A percentile compares a stretch with the other conserved stretches of the same genome.
These are phyloP conservation scores for Arthrobotrys conoides DNA, from an alignment of 2,329 filamentous ascomycete species.

Conservation along the genomic window DNA sequence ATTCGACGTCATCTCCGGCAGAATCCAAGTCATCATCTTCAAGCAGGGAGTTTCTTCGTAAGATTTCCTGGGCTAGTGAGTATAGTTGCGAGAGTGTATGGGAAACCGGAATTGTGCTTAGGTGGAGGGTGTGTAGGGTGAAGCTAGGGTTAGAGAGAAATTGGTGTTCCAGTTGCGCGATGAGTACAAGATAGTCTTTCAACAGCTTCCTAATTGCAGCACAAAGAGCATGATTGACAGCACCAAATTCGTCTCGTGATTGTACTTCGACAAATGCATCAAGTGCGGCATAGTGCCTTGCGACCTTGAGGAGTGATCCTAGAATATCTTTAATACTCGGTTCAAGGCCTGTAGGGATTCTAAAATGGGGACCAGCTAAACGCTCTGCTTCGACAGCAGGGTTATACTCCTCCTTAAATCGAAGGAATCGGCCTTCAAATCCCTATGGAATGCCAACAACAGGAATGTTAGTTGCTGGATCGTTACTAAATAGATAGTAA, in stretches of 20 bases:
- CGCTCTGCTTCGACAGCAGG: conserved; percentile 88
- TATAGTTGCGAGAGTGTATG: conserved; percentile 95
- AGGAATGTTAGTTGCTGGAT: not conserved
- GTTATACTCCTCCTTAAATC: conserved; percentile 85
- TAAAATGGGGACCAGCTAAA: conserved; percentile 84
- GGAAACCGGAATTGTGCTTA: conserved; percentile 89
- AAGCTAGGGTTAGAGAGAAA: conserved; percentile 89
- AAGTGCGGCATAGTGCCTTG: conserved; percentile 90
- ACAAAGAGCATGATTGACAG: conserved; percentile 94
- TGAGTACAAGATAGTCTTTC: conserved; percentile 92
- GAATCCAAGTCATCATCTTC: conserved; percentile 81
- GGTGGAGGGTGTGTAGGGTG: conserved; percentile 91
- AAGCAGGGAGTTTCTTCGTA: conserved; percentile 88
- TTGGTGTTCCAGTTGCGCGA: conserved; percentile 94
- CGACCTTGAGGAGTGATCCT: conserved; percentile 90
- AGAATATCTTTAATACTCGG: conserved; percentile 91
- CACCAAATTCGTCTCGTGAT: conserved; percentile 90
- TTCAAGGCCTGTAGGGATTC: conserved; percentile 85
- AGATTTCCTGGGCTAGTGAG: conserved; percentile 85
- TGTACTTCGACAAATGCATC: conserved; percentile 95
- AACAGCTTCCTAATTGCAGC: conserved; percentile 92
- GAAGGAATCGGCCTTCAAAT: conserved; percentile 97
- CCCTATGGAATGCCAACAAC: conserved; percentile 69
- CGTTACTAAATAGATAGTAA: not conserved
- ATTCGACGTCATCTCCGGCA: conserved; percentile 87